phyloP scores from a whole-genome alignment of 1,284 basidiomycete species.

The Apiotrichum domesticum region DNA sequence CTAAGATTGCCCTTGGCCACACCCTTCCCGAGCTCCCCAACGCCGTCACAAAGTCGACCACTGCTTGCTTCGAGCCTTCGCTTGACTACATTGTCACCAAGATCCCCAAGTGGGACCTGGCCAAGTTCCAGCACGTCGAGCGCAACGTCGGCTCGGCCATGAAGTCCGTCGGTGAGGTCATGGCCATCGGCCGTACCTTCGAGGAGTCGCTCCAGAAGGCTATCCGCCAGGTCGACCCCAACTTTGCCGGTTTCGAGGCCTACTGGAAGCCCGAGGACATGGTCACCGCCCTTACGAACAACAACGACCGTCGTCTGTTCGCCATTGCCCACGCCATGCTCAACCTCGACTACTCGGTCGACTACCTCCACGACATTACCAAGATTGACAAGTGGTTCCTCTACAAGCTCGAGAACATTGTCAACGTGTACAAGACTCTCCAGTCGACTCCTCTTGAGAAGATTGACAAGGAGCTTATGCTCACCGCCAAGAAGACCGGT shows the following conservation, averaged over 20 bases:
- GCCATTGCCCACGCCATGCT: constrained; percentile 90
- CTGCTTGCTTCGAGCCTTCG: constrained; percentile 99
- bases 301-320: constrained; percentile 84
- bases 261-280: constrained; percentile 70
- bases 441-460: constrained; percentile 64
- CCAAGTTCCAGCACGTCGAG: constrained; percentile 95
- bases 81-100: constrained; percentile 99
- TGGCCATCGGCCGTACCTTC: constrained; percentile 99
- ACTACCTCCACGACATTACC: constrained; percentile 84
- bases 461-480: constrained; percentile 61
- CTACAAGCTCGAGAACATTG: constrained; percentile 88
- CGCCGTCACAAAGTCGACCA: constrained; percentile 98
- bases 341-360: constrained; percentile 83
- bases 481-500: constrained; percentile 80
- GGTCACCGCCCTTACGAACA: constrained; percentile 61
- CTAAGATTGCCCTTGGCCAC: constrained; percentile 97
- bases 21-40: constrained; percentile 97
- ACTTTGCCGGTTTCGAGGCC: constrained; percentile 59
- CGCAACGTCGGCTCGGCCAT: constrained; percentile 94
- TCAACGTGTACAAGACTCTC: constrained; percentile 66
- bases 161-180: constrained; percentile 99
- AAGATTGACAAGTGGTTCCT: constrained; percentile 99
- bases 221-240: constrained; percentile 92
- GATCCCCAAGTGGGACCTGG: constrained; percentile 99
- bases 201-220: constrained; percentile 99